A percentile compares a stretch with the other conserved stretches of the same genome.
Evolutionary conservation across 116 monocot genomes (phyloP).

Genomic region (Cymodocea nodosa): DNA sequence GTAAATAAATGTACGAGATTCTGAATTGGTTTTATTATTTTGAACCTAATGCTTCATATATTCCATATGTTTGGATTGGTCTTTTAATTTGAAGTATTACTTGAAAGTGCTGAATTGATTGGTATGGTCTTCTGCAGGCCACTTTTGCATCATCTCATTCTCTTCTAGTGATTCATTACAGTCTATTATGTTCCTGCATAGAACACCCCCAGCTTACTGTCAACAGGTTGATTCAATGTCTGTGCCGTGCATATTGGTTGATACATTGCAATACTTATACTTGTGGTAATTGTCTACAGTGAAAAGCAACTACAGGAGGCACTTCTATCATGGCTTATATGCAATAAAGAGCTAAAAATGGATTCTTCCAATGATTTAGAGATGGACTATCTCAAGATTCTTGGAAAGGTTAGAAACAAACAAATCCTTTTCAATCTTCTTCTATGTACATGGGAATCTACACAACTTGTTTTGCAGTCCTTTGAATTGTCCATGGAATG

Average conservation of each 20-base stretch:
- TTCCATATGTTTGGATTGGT: no score
- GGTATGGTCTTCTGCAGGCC: slow-evolving; percentile 22
- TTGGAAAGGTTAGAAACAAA: background rate
- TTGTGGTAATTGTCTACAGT: slow-evolving; percentile 14
- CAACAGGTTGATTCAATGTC: slow-evolving; percentile 21
- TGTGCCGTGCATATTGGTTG: background rate
- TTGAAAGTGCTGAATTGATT: background rate
- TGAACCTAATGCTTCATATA: no score
- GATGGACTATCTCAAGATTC: background rate
- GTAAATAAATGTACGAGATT: no score
- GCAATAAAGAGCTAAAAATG: slow-evolving; percentile 11
- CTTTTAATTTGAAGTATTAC: no score
- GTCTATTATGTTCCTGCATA: slow-evolving; percentile 22
- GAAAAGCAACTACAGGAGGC: slow-evolving; percentile 55
- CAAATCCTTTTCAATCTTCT: background rate
- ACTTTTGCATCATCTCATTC: slow-evolving; percentile 17
- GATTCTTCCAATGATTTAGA: slow-evolving; percentile 8
- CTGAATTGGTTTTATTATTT: no score
- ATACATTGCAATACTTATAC: background rate
- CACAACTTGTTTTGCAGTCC: background rate
- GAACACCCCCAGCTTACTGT: slow-evolving; percentile 42
- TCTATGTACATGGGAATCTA: background rate
- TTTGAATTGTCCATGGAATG: background rate
- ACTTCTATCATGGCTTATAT: slow-evolving; percentile 28
- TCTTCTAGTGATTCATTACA: slow-evolving; percentile 32